phyloP scores from a whole-genome alignment of 768 basidiomycete species.

The Hysterangium stoloniferum region DNA sequence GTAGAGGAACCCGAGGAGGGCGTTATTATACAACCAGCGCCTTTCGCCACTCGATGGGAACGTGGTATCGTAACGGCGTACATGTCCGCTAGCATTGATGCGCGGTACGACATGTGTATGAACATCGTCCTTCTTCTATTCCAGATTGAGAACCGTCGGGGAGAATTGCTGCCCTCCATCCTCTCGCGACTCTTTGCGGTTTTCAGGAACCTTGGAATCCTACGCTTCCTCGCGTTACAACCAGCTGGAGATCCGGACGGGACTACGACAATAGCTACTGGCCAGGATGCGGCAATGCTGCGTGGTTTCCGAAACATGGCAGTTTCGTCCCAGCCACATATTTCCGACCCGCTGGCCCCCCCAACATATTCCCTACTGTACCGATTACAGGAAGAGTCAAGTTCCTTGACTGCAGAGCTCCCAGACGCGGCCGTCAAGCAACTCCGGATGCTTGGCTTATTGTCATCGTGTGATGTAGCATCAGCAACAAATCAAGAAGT shows the following conservation, averaged over 20 bases:
- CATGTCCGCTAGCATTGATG: constrained; percentile 51
- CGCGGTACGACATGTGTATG: constrained; percentile 68
- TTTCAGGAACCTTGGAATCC: constrained; percentile 69
- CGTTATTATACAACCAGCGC: constrained; percentile 38
- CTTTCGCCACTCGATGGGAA: constrained; percentile 36
- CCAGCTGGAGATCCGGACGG: constrained; percentile 37
- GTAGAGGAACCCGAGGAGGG: constrained; percentile 58
- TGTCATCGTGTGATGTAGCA: constrained; percentile 62
- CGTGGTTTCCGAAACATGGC: constrained; percentile 1
- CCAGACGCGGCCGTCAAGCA: constrained; percentile 62
- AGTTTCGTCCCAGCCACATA: not conserved
- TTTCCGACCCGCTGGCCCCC: constrained; percentile 32
- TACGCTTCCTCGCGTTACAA: constrained; percentile 53
- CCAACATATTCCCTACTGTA: constrained; percentile 60
- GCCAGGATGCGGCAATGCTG: not conserved
- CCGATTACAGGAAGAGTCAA: constrained; percentile 39
- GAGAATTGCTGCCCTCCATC: constrained; percentile 54
- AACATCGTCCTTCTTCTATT: constrained; percentile 60
- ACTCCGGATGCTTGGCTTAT: constrained; percentile 55
- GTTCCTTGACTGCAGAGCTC: constrained; percentile 41
- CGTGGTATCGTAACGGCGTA: constrained; percentile 60
- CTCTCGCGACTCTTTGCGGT: constrained; percentile 72
- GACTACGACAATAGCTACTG: constrained; percentile 10
- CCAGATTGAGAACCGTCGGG: constrained; percentile 59
- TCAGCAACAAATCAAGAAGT: constrained; percentile 63